These are phyloP conservation scores for Rutstroemia sp. DNA, from an alignment of 2,329 filamentous ascomycete species.

Conservation along the genomic window DNA sequence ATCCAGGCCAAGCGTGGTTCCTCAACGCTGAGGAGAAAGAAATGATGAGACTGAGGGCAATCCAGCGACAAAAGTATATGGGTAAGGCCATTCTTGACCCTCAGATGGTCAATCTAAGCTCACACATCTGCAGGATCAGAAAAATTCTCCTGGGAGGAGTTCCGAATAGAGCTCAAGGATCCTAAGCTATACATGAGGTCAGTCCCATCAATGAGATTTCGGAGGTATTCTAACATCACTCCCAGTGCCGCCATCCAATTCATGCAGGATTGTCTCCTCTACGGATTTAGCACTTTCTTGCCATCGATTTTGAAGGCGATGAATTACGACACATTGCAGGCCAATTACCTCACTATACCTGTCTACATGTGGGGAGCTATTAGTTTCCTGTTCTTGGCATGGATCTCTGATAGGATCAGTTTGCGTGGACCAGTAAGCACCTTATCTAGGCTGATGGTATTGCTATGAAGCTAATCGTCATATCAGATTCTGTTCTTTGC, in stretches of 20 bases:
- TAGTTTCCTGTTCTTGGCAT: conserved; percentile 38
- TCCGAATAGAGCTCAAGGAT: conserved; percentile 40
- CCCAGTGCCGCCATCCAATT: conserved; percentile 28
- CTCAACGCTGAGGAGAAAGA: conserved; percentile 40
- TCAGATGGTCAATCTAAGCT: not conserved
- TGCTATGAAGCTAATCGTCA: not conserved
- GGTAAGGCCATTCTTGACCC: not conserved
- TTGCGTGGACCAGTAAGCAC: conserved; percentile 13
- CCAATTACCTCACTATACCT: conserved; percentile 48
- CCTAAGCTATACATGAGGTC: conserved; percentile 41
- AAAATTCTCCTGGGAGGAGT: conserved; percentile 44
- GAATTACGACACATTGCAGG: conserved; percentile 42
- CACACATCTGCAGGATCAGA: conserved; percentile 26
- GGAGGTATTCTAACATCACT: not conserved
- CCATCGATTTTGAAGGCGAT: conserved; percentile 47
- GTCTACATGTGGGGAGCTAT: conserved; percentile 45
- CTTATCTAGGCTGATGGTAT: no score
- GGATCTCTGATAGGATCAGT: conserved; percentile 36
- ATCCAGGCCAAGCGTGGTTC: conserved; percentile 41
- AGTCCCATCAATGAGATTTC: not conserved
- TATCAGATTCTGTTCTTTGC: conserved; percentile 30
- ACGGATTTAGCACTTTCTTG: conserved; percentile 52
- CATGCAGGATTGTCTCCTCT: conserved; percentile 25
- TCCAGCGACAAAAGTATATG: conserved; percentile 37
- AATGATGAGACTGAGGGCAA: conserved; percentile 42